Evolutionary conservation across 179 eudicot species (phyloP), one percentile per base, ranked within the genome.

Genomic region (Heliamphora pulchella): DNA sequence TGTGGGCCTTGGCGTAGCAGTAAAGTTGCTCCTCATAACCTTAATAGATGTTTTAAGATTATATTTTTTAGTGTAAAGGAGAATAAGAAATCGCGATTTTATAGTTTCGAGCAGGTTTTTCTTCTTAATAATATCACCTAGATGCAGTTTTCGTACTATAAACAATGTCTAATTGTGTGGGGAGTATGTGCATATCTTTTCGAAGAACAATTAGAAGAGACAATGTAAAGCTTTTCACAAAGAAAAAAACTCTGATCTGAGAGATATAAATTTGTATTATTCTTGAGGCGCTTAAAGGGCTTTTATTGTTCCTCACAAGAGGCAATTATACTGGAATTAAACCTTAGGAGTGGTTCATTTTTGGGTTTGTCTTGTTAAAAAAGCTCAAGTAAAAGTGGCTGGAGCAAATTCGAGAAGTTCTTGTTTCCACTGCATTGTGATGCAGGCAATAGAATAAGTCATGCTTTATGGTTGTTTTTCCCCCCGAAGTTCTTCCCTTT

Each of bases 131-230:
- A 8, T 39, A 39, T 66, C 71, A 11, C 48, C 17, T 66, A 66
- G 71, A 13, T 67, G 71, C 71, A 41, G 71, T 43, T 67, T 14
- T 67, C 43, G 71, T 43, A 67, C 43, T 67, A 43, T 67, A n/a
- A 41, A 67, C 18, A 13, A 43, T 67, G 41, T 67, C 5, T 43
- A 9, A 9, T 4, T 67, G n/a, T 67, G 14, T 41, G 4, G 48
- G 41, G 43, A 9, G 5, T 41, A 31, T 31, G 48, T 67, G 71
- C n/a, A 11, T 4, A 10, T 4, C 7, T 41, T 67, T 67, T 39
- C 48, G 43, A 6, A 41, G 22, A 11, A 41, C 41, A 67, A 43
- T 13, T 43, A 43, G 8, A 67, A 67, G 15, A 4, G 18, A 67
- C 41, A 15, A 47, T 41, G 1, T 67, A 18, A 67, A 41, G 50